A percentile compares a stretch with the other conserved stretches of the same genome.
phyloP scores from a whole-genome alignment of 768 basidiomycete species.

The Trichaptum fuscoviolaceum region DNA sequence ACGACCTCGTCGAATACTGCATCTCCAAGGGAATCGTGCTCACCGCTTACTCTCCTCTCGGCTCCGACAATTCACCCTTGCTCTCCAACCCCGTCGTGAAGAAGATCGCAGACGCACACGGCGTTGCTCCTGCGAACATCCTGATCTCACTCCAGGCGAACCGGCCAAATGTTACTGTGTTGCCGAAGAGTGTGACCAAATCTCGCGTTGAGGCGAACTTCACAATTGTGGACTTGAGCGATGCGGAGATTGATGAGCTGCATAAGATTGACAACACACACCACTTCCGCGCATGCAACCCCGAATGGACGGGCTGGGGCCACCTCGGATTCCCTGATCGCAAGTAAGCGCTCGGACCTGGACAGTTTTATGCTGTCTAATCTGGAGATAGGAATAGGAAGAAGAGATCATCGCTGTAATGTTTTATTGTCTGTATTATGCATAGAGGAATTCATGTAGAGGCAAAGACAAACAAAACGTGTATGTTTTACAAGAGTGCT shows the following conservation, averaged over 20 bases:
- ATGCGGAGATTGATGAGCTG: slow-evolving; percentile 56
- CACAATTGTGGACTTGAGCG: slow-evolving; percentile 54
- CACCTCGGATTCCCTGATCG: slow-evolving; percentile 57
- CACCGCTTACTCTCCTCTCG: slow-evolving; percentile 79
- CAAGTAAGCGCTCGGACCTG: slow-evolving; percentile 14
- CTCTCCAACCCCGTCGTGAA: slow-evolving; percentile 53
- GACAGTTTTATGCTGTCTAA: not conserved
- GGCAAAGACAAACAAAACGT: not conserved
- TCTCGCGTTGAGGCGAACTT: slow-evolving; percentile 41
- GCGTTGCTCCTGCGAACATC: slow-evolving; percentile 56
- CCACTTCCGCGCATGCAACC: slow-evolving; percentile 63
- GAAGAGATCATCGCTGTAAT: not conserved
- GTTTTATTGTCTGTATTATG: not conserved
- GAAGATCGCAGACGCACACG: slow-evolving; percentile 58
- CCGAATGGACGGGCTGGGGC: slow-evolving; percentile 61
- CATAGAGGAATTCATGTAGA: not conserved
- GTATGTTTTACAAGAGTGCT: no score
- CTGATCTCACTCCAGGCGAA: slow-evolving; percentile 73
- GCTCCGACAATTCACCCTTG: slow-evolving; percentile 65
- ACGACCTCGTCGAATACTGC: slow-evolving; percentile 61
- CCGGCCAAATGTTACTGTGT: slow-evolving; percentile 49
- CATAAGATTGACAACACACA: slow-evolving; percentile 52
- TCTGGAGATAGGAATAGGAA: not conserved
- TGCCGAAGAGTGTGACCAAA: slow-evolving; percentile 15
- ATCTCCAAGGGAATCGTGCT: slow-evolving; percentile 57